Evolutionary conservation across 2,329 filamentous ascomycete species (phyloP), one percentile per base, ranked within the genome.

Genomic region (Ophiocordyceps camponoti-rufipedis): DNA sequence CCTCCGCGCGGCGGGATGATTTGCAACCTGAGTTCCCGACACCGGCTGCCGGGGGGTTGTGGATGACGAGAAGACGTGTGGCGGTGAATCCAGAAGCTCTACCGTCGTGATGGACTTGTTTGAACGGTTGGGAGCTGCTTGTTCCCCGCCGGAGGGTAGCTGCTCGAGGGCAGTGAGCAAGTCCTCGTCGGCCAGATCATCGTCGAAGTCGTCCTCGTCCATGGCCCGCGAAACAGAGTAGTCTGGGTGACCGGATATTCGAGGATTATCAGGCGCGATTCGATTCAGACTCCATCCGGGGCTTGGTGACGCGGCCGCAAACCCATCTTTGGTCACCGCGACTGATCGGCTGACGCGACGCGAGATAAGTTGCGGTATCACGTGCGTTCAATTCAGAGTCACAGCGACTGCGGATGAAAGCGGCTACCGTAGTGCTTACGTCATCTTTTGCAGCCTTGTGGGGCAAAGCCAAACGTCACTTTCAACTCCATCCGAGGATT

Each of bases 61-160:
- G 5, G 77, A 73, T 1, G 78, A 71, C 44, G 76, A 78, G 55
- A 88, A 87, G 1, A 80, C 82, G 65, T 86, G 73, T 2, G 74
- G 70, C 0, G 78, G 72, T 43, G 80, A 60, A 49, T 74, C 69
- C 29, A 75, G 70, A 4, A 80, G 55, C 32, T 75, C 67, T 28
- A 55, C 46, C 2, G 55, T 53, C n/a, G 52, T 52, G 5, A 45
- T 49, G 10, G 48, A 44, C 18, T 48, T 42, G 3, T 28, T 12
- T 12, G 23, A 28, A 32, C 41, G 40, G 5, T 23, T 23, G 23
- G 23, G 23, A 23, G 28, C 28, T 14, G 13, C 12, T 29, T 29
- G 14, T 10, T 13, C 28, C n/a, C 13, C 41, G 23, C 28, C 10
- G 13, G 41, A 29, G 12, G 59, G 61, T 5, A 61, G 60, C 50